Evolutionary conservation across 1,284 basidiomycete species (phyloP), one percentile per base, ranked within the genome.

Genomic region (Thelephora terrestris): DNA sequence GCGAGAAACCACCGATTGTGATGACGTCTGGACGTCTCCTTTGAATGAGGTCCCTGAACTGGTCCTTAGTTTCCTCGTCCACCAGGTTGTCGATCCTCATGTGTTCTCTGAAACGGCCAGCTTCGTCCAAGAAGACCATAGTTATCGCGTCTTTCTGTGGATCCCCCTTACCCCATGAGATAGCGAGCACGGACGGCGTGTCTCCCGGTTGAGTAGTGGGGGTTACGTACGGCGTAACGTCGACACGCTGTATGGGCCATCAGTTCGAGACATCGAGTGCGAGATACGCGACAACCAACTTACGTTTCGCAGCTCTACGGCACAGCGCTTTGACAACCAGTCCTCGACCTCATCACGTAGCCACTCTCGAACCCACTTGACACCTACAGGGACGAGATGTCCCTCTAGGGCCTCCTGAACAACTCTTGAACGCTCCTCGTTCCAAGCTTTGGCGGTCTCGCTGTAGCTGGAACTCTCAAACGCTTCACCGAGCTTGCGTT

Each of bases 161-260:
- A 57, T 96, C 92, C 46, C 96, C 96, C 61, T 87, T 85, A 42
- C 96, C 96, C 79, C 93, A 92, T 4, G 95, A 97, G 50, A 97
- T 70, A 4, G 95, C 91, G 35, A 99, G 73, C 4, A 99, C 92
- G 6, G 87, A 84, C 0, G 92, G 84, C 0, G 78, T 78, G 43
- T 90, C 83, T 16, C 85, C 88, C 38, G 74, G 68, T 50, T 75
- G 74, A 64, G 85, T 78, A 23, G 77, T 74, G 4, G 72, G 67
- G 3, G 79, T 75, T 43, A 70, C 66, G 58, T 81, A 94, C 1
- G 94, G 89, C 3, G 86, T 85, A 5, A 79, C 74, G 59, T 87
- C 80, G 50, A 85, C 71, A 43, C 81, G 78, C 84, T 89, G 54
- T 24, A 47, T 48, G 35, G 24, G 49, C 55, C 55, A 46, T 51